phyloP scores from a whole-genome alignment of 306 rosid genomes.

The Quercus mongolica region DNA sequence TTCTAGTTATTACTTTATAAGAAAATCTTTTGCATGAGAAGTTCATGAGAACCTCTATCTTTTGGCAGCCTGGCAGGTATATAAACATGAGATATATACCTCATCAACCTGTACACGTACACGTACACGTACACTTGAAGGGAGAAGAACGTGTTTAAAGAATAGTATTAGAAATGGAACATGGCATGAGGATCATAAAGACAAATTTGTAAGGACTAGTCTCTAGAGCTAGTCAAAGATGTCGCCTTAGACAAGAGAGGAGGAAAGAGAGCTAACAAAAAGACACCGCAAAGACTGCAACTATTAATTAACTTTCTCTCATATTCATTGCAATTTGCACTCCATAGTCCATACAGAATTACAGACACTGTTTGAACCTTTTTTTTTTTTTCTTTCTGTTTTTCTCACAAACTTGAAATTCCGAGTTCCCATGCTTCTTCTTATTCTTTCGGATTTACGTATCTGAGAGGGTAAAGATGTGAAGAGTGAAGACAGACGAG shows the following conservation, averaged over 20 bases:
- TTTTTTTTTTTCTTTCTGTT: slow-evolving; percentile 8
- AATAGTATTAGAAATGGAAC: not conserved
- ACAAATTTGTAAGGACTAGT: not conserved
- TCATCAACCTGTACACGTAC: too few relatives aligned
- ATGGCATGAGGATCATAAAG: not conserved
- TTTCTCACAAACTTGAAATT: slow-evolving; percentile 25
- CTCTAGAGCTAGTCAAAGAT: not conserved
- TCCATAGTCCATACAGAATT: not conserved
- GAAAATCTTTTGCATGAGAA: too few relatives aligned
- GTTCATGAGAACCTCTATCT: too few relatives aligned
- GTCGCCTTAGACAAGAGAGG: not conserved
- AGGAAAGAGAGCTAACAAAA: not conserved
- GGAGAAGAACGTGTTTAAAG: too few relatives aligned
- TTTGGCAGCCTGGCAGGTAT: too few relatives aligned
- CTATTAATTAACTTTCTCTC: not conserved
- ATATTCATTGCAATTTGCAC: slow-evolving; percentile 7
- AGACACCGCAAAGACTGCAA: too few relatives aligned
- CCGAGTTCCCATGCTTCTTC: slow-evolving; percentile 39
- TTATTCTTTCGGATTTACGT: slow-evolving; percentile 54
- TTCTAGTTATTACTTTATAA: too few relatives aligned
- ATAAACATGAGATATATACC: too few relatives aligned
- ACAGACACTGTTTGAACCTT: slow-evolving; percentile 6
- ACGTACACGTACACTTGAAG: too few relatives aligned
- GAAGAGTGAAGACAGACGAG: slow-evolving; percentile 34
- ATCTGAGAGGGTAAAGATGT: slow-evolving; percentile 68